Evolutionary conservation across 169 alveolate genomes (phyloP).

Genomic region (Babesia sp.): DNA sequence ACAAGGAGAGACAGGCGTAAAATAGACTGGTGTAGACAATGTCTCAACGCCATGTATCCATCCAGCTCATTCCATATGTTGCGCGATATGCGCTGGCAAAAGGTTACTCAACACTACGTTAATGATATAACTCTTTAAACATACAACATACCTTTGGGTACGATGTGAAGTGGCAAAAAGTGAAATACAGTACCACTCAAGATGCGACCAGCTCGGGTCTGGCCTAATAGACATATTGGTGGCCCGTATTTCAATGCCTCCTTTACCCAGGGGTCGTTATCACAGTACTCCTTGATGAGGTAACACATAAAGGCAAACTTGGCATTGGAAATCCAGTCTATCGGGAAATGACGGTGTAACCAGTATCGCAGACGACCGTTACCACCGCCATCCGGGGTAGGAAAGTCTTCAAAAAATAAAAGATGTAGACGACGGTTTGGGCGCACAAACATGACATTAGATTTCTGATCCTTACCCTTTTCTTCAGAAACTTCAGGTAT

Average conservation of each 20-base stretch:
- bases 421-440: constrained; percentile 28
- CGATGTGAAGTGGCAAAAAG: constrained; percentile 24
- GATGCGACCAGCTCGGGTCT: constrained; percentile 42
- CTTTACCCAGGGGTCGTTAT: constrained; percentile 19
- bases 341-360: constrained; percentile 33
- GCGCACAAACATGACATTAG: background rate
- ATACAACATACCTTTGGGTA: constrained; percentile 50
- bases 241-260: constrained; percentile 27
- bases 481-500: background rate
- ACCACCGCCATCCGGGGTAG: background rate
- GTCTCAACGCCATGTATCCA: background rate
- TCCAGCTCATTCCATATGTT: constrained; percentile 11
- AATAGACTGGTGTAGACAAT: background rate
- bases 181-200: constrained; percentile 22
- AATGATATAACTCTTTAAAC: background rate
- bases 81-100: constrained; percentile 54
- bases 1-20: constrained; percentile 61
- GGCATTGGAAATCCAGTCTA: constrained; percentile 5
- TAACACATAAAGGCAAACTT: constrained; percentile 44
- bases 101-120: constrained; percentile 24
- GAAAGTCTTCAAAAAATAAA: constrained; percentile 35
- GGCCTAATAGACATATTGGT: constrained; percentile 3
- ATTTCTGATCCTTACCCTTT: background rate
- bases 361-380: background rate
- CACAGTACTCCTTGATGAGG: constrained; percentile 26